phyloP scores from a whole-genome alignment of 345 rosid genomes.

The Passiflora organensis region DNA sequence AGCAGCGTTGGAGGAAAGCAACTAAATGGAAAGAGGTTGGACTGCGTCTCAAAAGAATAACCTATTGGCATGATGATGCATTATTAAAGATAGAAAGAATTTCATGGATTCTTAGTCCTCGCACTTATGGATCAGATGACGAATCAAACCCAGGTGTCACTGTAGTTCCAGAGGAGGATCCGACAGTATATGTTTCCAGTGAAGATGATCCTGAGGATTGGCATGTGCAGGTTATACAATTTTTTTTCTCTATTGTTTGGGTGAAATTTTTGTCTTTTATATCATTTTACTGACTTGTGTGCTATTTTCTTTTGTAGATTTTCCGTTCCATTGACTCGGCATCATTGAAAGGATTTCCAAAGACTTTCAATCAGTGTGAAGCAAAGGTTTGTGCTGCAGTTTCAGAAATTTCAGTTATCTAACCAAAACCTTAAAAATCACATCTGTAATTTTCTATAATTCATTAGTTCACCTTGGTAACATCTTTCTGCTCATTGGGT shows the following conservation, averaged over 20 bases:
- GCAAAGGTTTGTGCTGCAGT: slow-evolving; percentile 41
- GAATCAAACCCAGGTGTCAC: no score
- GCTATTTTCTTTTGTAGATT: slow-evolving; percentile 34
- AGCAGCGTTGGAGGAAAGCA: slow-evolving; percentile 92
- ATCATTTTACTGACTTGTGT: not conserved
- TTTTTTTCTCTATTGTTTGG: slow-evolving; percentile 1
- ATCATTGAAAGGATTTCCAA: slow-evolving; percentile 82
- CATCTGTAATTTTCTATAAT: no score
- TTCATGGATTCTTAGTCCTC: slow-evolving; percentile 76
- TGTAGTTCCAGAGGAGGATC: slow-evolving; percentile 50
- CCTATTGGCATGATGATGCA: slow-evolving; percentile 76
- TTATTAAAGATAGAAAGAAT: slow-evolving; percentile 78
- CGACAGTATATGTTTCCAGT: slow-evolving; percentile 38
- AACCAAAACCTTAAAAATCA: no score
- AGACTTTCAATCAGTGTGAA: slow-evolving; percentile 30
- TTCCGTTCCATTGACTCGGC: slow-evolving; percentile 85
- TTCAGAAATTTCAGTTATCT: slow-evolving; percentile 2
- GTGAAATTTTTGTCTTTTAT: not conserved
- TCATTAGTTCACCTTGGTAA: not conserved
- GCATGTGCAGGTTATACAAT: slow-evolving; percentile 83
- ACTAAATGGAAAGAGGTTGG: slow-evolving; percentile 72
- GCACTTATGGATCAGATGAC: slow-evolving; percentile 23
- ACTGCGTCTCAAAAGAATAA: slow-evolving; percentile 48
- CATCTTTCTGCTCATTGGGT: not conserved
- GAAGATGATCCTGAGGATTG: slow-evolving; percentile 67